Base-by-base conservation (phyloP, 805 yeast species). In the Candida vaughaniae region DNA sequence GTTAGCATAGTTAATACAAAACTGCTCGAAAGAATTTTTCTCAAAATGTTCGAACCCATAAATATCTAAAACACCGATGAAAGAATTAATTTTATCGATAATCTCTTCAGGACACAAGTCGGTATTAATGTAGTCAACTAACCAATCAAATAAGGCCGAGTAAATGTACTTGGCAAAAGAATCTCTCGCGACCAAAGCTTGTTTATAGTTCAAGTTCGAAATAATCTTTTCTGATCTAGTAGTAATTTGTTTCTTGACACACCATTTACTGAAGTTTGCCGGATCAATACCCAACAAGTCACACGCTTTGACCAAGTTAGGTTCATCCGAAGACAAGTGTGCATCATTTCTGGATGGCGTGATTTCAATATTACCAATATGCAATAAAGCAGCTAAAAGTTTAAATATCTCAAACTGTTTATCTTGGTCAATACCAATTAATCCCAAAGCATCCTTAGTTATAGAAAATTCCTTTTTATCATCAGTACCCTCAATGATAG, bases 1-100 rank as follows among this genome's bases (percentile, higher is more conserved):
- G 64, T 90, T 90, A 30, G 97, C 96, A 60, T 90, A 90, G 61
- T 90, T 90, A 64, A 90, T 90, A 69, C 99, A 91, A 64, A 91
- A 91, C 63, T 91, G 99, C 65, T 91, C 99, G 55, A 91, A 91
- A 6, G 96, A 89, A 65, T 91, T 91, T 53, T 78, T 81, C 49
- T 87, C 90, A 59, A 91, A 91, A 64, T 91, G 97, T 64, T 91
- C 99, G 60, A 91, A 91, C 16, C 99, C 99, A 56, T 91, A 91
- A 51, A 91, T 91, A 82, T 91, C 99, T 52, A 91, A 74, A 20
- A 91, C 98, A 60, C 99, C 99, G 53, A 91, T 91, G 52, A 91
- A 93, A 1, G 87, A 76, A 31, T 73, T 65, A 37, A 82, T 73
- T 25, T 79, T 64, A 16, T 69, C 66, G 27, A 71, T 74, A 23